Conservation (phyloP, 2,329 filamentous ascomycete genomes). For the Penicillium sp. region DNA sequence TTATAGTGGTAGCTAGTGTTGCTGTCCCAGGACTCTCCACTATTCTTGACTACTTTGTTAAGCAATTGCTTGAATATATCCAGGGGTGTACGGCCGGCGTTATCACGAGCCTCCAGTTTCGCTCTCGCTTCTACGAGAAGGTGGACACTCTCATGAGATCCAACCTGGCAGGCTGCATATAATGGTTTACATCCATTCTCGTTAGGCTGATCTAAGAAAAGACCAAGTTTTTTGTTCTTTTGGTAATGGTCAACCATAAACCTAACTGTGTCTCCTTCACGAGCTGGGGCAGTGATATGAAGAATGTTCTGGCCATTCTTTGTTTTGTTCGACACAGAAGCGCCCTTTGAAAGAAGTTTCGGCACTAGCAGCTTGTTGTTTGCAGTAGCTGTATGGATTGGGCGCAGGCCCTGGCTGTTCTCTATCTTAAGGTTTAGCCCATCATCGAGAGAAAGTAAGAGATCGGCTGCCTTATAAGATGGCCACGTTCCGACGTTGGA, state of each 20-base stretch:
- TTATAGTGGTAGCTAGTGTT: background rate
- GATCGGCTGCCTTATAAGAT: background rate
- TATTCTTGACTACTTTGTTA: background rate
- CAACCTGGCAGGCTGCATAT: slow-evolving; percentile 11
- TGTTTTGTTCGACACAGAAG: background rate
- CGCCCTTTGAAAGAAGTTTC: background rate
- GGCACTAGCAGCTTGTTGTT: slow-evolving; percentile 1
- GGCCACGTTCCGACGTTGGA: background rate
- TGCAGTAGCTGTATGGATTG: slow-evolving; percentile 6
- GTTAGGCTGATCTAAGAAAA: slow-evolving; percentile 1
- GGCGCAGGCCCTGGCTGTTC: background rate
- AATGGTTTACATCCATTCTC: slow-evolving; percentile 4
- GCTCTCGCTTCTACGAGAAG: slow-evolving; percentile 4
- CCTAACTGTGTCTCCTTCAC: background rate
- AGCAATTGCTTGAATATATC: background rate
- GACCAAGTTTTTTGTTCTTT: background rate
- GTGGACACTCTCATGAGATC: background rate
- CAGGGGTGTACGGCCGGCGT: slow-evolving; percentile 6
- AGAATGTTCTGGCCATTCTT: slow-evolving; percentile 3
- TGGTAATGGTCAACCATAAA: slow-evolving; percentile 2
- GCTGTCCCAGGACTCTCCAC: background rate
- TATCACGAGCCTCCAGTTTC: background rate
- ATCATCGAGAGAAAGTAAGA: background rate
- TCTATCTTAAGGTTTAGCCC: background rate
- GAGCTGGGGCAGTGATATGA: slow-evolving; percentile 5